Evolutionary conservation across 345 rosid species (phyloP), one percentile per base, ranked within the genome.

Genomic region (Limnanthes douglasii): DNA sequence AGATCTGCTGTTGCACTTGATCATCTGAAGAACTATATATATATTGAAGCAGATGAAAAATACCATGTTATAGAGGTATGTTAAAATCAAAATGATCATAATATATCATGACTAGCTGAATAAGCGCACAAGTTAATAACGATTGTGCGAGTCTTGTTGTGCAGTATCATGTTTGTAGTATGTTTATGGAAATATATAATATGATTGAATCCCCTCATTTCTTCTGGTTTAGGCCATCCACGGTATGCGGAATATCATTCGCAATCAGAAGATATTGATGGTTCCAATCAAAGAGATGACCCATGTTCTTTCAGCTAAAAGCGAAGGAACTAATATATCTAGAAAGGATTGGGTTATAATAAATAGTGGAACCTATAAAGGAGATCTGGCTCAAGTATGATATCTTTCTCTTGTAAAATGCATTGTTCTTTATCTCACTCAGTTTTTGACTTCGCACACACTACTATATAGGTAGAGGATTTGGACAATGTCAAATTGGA

Each of bases 251-350:
- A 74, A 66, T 59, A 84, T 84, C 25, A 72, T 53, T 57, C 52
- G 60, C 23, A 42, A 54, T 18, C 82, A 78, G 65, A 78, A 76
- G 54, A 68, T 80, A 48, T 74, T 55, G 75, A 94, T 90, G 39
- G 98, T 84, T 29, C 95, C 94, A 3, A 90, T 90, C 33, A 77
- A 64, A 58, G 98, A 90, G 67, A 90, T 84, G 98, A 77, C 95
- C 8, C 95, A 80, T 65, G 98, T 90, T 11, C 93, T 90, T 19
- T 75, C 98, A 18, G 98, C 80, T 44, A 94, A 90, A 67, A 90
- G 95, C 68, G 84, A 90, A 64, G 72, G 69, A 32, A 63, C 77
- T 63, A 94, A 90, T 60, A 71, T 90, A 48, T 64, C 98, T 32
- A 77, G 95, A 50, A 94, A 90, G 51, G 80, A 86, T 4, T 84